These are phyloP conservation scores for Ophiocordyceps australis DNA, from an alignment of 2,329 filamentous ascomycete genomes.

Conservation along the genomic window DNA sequence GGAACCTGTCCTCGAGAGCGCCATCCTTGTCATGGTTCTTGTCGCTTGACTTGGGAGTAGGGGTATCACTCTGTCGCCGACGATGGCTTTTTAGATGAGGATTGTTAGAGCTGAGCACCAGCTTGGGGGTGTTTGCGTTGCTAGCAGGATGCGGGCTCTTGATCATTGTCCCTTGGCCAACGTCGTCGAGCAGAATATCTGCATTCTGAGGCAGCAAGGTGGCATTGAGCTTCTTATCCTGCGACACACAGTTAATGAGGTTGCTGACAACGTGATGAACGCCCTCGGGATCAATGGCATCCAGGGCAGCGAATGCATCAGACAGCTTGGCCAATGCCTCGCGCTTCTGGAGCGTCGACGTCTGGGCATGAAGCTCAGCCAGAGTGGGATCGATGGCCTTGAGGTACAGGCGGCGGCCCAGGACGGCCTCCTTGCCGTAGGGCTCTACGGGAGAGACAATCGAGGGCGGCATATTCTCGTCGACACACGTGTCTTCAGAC, in stretches of 20 bases:
- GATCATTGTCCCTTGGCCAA: conserved; percentile 34
- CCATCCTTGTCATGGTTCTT: conserved; percentile 28
- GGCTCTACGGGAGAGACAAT: conserved; percentile 28
- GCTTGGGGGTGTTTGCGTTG: conserved; percentile 35
- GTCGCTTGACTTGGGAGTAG: conserved; percentile 18
- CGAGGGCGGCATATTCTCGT: conserved; percentile 46
- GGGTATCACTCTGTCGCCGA: conserved; percentile 35
- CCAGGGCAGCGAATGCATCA: conserved; percentile 70
- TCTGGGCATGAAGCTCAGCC: conserved; percentile 76
- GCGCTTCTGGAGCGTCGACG: conserved; percentile 44
- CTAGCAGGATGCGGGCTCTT: conserved; percentile 27
- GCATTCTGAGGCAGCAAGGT: conserved; percentile 26
- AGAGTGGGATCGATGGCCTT: conserved; percentile 70
- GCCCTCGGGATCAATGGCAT: conserved; percentile 79
- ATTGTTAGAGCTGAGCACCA: conserved; percentile 66
- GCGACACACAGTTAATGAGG: conserved; percentile 55
- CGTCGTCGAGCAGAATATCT: conserved; percentile 20
- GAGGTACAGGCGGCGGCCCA: conserved; percentile 66
- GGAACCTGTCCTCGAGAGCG: conserved; percentile 32
- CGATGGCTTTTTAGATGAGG: conserved; percentile 70
- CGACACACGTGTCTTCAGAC: conserved; percentile 23
- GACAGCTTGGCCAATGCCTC: conserved; percentile 71
- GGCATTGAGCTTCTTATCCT: conserved; percentile 45
- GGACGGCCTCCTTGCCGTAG: conserved; percentile 60
- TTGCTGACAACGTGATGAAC: conserved; percentile 69